phyloP scores from a whole-genome alignment of 768 basidiomycete species.

The Pholiota molesta region DNA sequence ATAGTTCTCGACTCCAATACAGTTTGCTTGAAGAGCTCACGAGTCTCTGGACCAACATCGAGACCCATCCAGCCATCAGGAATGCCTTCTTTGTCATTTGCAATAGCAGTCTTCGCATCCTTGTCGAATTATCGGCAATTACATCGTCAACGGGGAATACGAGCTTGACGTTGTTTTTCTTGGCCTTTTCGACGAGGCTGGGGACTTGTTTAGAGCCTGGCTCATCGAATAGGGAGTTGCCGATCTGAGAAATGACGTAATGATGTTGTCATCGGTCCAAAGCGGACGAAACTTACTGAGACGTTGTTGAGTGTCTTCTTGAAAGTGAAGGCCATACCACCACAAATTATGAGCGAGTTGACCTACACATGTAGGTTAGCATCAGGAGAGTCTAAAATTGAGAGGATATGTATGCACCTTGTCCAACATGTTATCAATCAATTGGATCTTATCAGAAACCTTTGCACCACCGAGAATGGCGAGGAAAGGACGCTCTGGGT shows the following conservation, averaged over 20 bases:
- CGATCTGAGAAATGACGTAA: slow-evolving; percentile 64
- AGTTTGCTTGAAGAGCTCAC: slow-evolving; percentile 74
- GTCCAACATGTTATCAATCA: slow-evolving; percentile 99
- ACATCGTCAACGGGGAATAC: slow-evolving; percentile 96
- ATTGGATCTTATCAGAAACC: slow-evolving; percentile 97
- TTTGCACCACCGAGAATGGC: slow-evolving; percentile 99
- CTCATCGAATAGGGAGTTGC: slow-evolving; percentile 91
- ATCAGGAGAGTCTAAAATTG: not conserved
- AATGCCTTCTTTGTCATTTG: slow-evolving; percentile 86
- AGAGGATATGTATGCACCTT: slow-evolving; percentile 56
- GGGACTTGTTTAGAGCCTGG: slow-evolving; percentile 87
- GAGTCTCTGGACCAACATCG: slow-evolving; percentile 86
- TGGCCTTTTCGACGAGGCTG: slow-evolving; percentile 87
- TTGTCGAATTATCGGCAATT: slow-evolving; percentile 94
- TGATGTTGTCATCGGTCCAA: slow-evolving; percentile 11
- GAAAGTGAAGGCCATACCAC: slow-evolving; percentile 99
- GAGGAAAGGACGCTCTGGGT: slow-evolving; percentile 93
- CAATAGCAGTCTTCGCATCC: slow-evolving; percentile 78
- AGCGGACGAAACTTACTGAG: slow-evolving; percentile 45
- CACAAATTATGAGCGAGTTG: slow-evolving; percentile 93
- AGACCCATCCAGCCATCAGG: slow-evolving; percentile 95
- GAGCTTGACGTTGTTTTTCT: slow-evolving; percentile 87
- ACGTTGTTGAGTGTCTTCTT: slow-evolving; percentile 89
- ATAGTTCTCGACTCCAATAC: slow-evolving; percentile 93
- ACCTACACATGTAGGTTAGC: slow-evolving; percentile 51